Evolutionary conservation across 768 basidiomycete species (phyloP), one percentile per base, ranked within the genome.

Genomic region (Leccinellum albellum): DNA sequence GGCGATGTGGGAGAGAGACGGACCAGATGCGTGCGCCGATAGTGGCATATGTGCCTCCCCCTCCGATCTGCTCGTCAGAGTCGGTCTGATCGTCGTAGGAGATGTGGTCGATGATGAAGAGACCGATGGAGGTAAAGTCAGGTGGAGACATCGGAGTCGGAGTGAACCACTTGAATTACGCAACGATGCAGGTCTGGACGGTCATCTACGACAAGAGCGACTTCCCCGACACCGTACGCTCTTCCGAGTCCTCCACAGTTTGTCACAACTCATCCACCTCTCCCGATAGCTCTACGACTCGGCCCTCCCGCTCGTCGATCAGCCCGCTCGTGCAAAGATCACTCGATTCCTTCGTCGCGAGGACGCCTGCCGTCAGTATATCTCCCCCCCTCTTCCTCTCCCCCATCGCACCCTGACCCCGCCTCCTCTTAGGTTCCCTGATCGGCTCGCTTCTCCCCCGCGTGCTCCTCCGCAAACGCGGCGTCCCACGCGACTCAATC

Each of bases 91-190:
- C n/a, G 21, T 15, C 13, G 37, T 31, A 31, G 49, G 74, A 64
- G 65, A 84, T 88, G 3, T 87, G 80, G 70, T 96, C 94, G 64
- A 95, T 81, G 64, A 97, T 94, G 75, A 95, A 95, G 83, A 94
- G 84, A 6, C 93, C 94, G 26, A 94, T 76, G n/a, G 86, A 84
- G 20, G 82, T 83, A 48, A 91, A 86, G 40, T 70, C 61, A 29
- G 66, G 29, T 15, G 15, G 29, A 31, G 29, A 44, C 51, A 64
- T 60, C 51, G 64, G 65, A 71, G 66, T 69, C 57, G 44, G 32
- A 62, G 50, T 55, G 61, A 35, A 44, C 4, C 24, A 58, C 57
- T 60, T 62, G 55, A 48, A 62, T 47, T 42, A 53, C 51, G 31
- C 53, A 31, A 64, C 60, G 61, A 78, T 79, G 78, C 74, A 79